Conservation (phyloP, 1,139 yeast species). For the Zhuliangozyma blackwelliae region DNA sequence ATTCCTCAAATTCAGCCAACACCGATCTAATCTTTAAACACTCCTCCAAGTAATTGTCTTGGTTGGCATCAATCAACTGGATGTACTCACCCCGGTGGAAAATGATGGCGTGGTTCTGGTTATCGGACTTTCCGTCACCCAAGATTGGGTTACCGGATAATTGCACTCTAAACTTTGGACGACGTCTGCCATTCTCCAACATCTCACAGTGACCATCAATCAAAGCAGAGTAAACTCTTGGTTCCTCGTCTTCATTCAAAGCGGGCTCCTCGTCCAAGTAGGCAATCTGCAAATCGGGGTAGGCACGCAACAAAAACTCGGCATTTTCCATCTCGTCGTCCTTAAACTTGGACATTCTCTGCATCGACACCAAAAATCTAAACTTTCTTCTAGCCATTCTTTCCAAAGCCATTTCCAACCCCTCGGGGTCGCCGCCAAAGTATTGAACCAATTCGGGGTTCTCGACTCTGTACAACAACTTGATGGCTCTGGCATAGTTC, state of each 20-base stretch:
- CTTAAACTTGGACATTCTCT: slow-evolving; percentile 93
- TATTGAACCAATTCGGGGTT: slow-evolving; percentile 98
- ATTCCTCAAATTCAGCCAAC: slow-evolving; percentile 95
- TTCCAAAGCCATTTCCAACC: slow-evolving; percentile 91
- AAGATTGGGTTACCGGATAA: slow-evolving; percentile 97
- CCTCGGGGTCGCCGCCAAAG: slow-evolving; percentile 98
- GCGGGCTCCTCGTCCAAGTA: slow-evolving; percentile 94
- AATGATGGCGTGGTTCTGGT: slow-evolving; percentile 94
- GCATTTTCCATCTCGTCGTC: slow-evolving; percentile 98
- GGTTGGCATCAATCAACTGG: slow-evolving; percentile 97
- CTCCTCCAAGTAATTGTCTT: slow-evolving; percentile 96
- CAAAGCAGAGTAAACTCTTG: slow-evolving; percentile 92
- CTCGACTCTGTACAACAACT: slow-evolving; percentile 95
- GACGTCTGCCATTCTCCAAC: slow-evolving; percentile 96
- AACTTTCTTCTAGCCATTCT: slow-evolving; percentile 99
- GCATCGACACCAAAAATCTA: slow-evolving; percentile 97
- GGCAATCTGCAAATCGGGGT: slow-evolving; percentile 97
- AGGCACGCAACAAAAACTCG: slow-evolving; percentile 95
- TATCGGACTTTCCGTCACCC: slow-evolving; percentile 99
- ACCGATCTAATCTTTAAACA: slow-evolving; percentile 97
- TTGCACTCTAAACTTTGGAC: slow-evolving; percentile 97
- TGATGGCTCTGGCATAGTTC: slow-evolving; percentile 98
- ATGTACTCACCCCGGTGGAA: slow-evolving; percentile 99
- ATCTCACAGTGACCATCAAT: slow-evolving; percentile 99
- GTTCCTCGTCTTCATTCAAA: slow-evolving; percentile 92